Evolutionary conservation across 345 rosid species (phyloP), one percentile per base, ranked within the genome.

Genomic region (Populus pruinosa): DNA sequence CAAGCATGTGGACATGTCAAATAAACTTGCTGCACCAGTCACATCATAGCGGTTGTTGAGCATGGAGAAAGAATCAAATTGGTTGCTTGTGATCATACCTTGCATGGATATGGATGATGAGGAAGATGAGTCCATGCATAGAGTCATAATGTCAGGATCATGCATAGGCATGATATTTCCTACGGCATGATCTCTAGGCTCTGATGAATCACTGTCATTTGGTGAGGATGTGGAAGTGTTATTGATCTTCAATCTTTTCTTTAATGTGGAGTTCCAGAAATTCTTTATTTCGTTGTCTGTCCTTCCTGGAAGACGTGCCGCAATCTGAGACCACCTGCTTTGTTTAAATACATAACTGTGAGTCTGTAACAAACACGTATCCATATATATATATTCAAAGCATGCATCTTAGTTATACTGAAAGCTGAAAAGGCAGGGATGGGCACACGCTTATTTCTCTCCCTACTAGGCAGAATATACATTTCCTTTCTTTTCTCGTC

Each of bases 211-310:
- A 33, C 90, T 89, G 53, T 88, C 83, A 49, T 90, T 92, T 68
- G 91, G 88, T 49, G 96, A 89, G 64, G 87, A 81, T 72, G 88
- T 76, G 69, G 87, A 38, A n/a, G 77, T 63, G 59, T 8, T 21
- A 35, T 72, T 83, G 43, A 76, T 81, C 83, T 87, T 92, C 71
- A 88, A 59, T 82, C 91, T 90, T 77, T 90, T 94, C 89, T 92
- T 94, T 61, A 91, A 25, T 17, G 97, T 89, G 0, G 98, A 92
- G 85, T 94, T 94, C 97, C 98, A 94, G 70, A 94, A 94, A 77
- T 94, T 94, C 85, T 94, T 94, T 81, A 94, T 92, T 82, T 94
- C 98, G 5, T 94, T 94, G 78, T 94, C 97, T 12, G 97, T 92
- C 70, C 97, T 85, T 66, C 98, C 98, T 11, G 98, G 94, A 79